Evolutionary conservation across 2,329 filamentous ascomycete genomes (phyloP).

Genomic region (Aureobasidium sp.): DNA sequence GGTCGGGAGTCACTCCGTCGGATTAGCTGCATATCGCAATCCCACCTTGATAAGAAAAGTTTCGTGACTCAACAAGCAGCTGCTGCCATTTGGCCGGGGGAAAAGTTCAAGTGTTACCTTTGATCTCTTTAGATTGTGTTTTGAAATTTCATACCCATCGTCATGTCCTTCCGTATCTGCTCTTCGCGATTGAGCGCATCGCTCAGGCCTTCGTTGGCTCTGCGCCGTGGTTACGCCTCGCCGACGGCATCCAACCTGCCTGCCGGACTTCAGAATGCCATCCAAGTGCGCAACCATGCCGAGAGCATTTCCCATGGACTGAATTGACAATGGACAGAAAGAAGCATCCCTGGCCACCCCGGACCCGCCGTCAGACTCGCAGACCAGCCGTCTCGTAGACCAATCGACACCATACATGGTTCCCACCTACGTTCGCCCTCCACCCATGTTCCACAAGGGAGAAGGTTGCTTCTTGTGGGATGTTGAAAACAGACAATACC

Average conservation of each 20-base stretch:
- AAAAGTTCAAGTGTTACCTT: not conserved
- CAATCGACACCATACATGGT: constrained; percentile 85
- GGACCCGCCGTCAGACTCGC: constrained; percentile 64
- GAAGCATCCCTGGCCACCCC: constrained; percentile 52
- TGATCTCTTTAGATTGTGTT: not conserved
- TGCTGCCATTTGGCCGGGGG: not conserved
- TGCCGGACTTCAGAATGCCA: constrained; percentile 32
- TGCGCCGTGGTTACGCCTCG: constrained; percentile 27
- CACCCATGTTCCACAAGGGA: constrained; percentile 82
- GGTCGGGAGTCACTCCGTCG: not conserved
- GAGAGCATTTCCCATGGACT: not conserved
- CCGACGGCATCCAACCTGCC: constrained; percentile 35
- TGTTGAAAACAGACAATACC: constrained; percentile 75
- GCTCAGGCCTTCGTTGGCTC: constrained; percentile 15
- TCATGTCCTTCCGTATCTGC: constrained; percentile 19
- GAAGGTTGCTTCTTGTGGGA: constrained; percentile 86
- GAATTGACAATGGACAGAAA: constrained; percentile 29
- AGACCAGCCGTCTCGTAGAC: constrained; percentile 64
- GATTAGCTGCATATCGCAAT: not conserved
- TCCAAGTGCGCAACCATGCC: constrained; percentile 26
- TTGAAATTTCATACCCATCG: not conserved
- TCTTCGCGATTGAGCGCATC: constrained; percentile 20
- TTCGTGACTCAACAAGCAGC: constrained; percentile 4
- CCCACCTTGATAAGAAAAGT: constrained; percentile 9
- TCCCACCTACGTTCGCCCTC: constrained; percentile 82